Evolutionary conservation across 768 basidiomycete species (phyloP).

Genomic region (Calocybe gangraenosa): DNA sequence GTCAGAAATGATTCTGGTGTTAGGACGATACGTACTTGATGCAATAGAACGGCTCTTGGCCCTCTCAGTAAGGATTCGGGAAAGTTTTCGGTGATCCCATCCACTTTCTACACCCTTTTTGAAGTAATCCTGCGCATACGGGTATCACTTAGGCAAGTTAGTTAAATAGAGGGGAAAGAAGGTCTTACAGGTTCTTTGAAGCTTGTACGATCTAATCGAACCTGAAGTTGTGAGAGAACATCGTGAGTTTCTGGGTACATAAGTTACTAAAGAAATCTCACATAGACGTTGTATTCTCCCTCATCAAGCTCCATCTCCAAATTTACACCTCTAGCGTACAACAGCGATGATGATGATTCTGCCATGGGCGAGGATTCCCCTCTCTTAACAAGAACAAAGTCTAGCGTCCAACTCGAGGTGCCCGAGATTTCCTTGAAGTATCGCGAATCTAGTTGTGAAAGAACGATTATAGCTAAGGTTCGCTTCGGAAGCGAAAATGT

Average conservation of each 20-base stretch:
- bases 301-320: conserved; percentile 36
- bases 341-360: conserved; percentile 31
- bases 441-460: conserved; percentile 46
- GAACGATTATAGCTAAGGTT: conserved; percentile 43
- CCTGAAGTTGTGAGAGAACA: conserved; percentile 14
- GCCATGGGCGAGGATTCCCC: conserved; percentile 35
- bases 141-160: not conserved
- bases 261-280: conserved; percentile 14
- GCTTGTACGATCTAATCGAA: conserved; percentile 27
- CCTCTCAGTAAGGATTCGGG: conserved; percentile 37
- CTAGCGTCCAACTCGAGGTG: conserved; percentile 40
- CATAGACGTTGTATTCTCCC: conserved; percentile 44
- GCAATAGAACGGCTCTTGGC: conserved; percentile 44
- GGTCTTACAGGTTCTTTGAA: conserved; percentile 19
- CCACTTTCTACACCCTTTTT: conserved; percentile 24
- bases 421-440: conserved; percentile 47
- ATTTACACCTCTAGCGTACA: conserved; percentile 37
- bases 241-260: not conserved
- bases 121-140: conserved; percentile 17
- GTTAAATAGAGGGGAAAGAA: not conserved
- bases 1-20: not conserved
- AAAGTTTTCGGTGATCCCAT: conserved; percentile 35
- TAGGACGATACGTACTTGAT: conserved; percentile 30
- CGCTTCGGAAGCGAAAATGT: conserved; percentile 37
- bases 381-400: conserved; percentile 47